Evolutionary conservation across 805 yeast genomes (phyloP).

Genomic region (Barnettozyma californica): DNA sequence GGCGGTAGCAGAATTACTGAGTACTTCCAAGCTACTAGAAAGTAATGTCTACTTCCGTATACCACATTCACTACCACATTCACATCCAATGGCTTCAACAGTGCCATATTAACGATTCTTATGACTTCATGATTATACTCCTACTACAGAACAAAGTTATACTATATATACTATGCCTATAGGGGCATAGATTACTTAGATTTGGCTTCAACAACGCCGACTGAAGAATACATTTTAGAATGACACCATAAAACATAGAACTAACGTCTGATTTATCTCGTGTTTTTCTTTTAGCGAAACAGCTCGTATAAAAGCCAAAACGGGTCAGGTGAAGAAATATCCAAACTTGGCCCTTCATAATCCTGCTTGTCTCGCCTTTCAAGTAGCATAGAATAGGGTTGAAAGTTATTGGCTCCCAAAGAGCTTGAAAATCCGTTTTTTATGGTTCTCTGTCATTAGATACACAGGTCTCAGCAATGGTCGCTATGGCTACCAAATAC

Average conservation of each 20-base stretch:
- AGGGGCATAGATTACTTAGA: background rate
- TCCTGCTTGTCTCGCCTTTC: no score
- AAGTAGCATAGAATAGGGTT: no score
- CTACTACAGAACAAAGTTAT: no score
- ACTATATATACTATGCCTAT: background rate
- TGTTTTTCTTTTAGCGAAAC: background rate
- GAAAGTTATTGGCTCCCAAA: no score
- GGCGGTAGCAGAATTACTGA: conserved; percentile 39
- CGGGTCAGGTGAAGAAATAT: no score
- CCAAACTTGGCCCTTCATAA: no score
- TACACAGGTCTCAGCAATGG: no score
- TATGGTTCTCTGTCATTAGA: no score
- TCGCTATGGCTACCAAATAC: no score
- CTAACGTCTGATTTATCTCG: background rate
- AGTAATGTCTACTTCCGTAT: conserved; percentile 3
- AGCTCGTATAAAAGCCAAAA: background rate
- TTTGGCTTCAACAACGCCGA: conserved; percentile 2
- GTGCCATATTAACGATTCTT: background rate
- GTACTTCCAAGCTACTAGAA: conserved; percentile 49
- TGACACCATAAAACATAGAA: background rate
- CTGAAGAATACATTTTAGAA: background rate
- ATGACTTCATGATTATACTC: background rate
- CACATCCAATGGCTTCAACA: background rate
- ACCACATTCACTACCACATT: no score
- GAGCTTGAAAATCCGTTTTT: no score